A percentile compares a stretch with the other conserved stretches of the same genome.
phyloP scores from a whole-genome alignment of 352 stramenopile species.

The Phytophthora fragariaefolia region DNA sequence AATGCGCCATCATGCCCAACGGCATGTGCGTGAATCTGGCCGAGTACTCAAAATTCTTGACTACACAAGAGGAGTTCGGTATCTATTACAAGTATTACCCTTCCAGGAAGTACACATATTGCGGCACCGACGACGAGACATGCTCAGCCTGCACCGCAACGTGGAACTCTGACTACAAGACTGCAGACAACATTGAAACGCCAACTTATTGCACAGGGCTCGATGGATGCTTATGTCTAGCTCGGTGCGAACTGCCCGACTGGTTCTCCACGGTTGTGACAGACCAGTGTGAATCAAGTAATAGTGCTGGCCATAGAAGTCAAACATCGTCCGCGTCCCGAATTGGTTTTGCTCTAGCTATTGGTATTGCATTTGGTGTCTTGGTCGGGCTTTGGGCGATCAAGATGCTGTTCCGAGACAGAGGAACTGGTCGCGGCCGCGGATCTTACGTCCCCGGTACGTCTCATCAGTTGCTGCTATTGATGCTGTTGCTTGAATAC shows the following conservation, averaged over 20 bases:
- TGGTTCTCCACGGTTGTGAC: conserved; percentile 33
- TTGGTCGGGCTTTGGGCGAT: conserved; percentile 30
- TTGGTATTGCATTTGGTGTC: conserved; percentile 25
- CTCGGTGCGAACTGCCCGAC: conserved; percentile 31
- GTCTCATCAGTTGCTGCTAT: conserved; percentile 2
- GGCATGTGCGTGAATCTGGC: conserved; percentile 32
- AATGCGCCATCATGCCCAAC: conserved; percentile 36
- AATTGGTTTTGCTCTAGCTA: conserved; percentile 27
- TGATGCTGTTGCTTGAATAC: neutral
- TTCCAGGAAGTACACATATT: conserved; percentile 45
- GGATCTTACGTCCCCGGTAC: conserved; percentile 19
- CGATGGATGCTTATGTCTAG: conserved; percentile 37
- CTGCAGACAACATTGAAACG: conserved; percentile 25
- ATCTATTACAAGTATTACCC: conserved; percentile 39
- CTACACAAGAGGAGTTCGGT: conserved; percentile 23
- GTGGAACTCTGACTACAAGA: conserved; percentile 34
- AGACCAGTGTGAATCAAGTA: conserved; percentile 22
- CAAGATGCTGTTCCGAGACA: conserved; percentile 19
- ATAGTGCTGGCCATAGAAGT: neutral
- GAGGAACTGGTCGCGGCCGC: conserved; percentile 10
- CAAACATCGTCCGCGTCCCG: conserved; percentile 20
- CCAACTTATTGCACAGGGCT: conserved; percentile 26
- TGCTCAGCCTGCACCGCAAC: conserved; percentile 32
- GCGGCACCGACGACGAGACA: conserved; percentile 22
- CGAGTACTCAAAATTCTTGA: conserved; percentile 28